These are phyloP conservation scores for Pelargonium australe DNA, from an alignment of 441 rosid genomes.

Conservation along the genomic window DNA sequence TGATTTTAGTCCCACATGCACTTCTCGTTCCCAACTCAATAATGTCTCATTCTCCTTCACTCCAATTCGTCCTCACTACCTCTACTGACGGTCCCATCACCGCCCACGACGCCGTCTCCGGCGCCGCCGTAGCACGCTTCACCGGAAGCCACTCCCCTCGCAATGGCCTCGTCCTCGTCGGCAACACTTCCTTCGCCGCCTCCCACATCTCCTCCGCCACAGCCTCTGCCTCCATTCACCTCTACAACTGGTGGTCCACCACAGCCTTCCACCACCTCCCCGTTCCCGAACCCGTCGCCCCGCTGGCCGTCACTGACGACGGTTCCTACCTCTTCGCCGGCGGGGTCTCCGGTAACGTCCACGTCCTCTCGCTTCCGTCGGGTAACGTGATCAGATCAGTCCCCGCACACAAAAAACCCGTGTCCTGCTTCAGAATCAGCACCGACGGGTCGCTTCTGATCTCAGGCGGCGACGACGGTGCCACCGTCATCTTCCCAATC, in stretches of 20 bases:
- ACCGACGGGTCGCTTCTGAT: conserved; percentile 34
- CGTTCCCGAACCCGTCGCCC: conserved; percentile 44
- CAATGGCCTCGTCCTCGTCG: conserved; percentile 35
- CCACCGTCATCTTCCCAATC: conserved; percentile 26
- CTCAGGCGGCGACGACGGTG: conserved; percentile 42
- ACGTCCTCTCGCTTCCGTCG: conserved; percentile 29
- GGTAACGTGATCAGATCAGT: conserved; percentile 30
- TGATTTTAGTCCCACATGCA: no score
- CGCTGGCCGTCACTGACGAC: conserved; percentile 32
- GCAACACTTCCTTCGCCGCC: conserved; percentile 35
- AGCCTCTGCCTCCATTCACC: conserved; percentile 35
- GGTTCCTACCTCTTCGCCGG: conserved; percentile 37
- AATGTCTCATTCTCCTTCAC: conserved; percentile 22
- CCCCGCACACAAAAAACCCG: conserved; percentile 34
- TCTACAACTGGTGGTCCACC: conserved; percentile 45
- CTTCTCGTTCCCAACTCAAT: background rate
- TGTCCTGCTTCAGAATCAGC: conserved; percentile 34
- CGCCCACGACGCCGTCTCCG: conserved; percentile 33
- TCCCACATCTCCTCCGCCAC: conserved; percentile 38
- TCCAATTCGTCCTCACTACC: conserved; percentile 36
- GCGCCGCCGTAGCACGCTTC: conserved; percentile 27
- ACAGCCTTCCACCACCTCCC: conserved; percentile 33
- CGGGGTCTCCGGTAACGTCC: conserved; percentile 34
- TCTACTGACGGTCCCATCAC: conserved; percentile 40
- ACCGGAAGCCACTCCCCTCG: conserved; percentile 39